A percentile compares a stretch with the other conserved stretches of the same genome.
phyloP scores from a whole-genome alignment of 2,329 filamentous ascomycete genomes.

The Fusarium concolor region DNA sequence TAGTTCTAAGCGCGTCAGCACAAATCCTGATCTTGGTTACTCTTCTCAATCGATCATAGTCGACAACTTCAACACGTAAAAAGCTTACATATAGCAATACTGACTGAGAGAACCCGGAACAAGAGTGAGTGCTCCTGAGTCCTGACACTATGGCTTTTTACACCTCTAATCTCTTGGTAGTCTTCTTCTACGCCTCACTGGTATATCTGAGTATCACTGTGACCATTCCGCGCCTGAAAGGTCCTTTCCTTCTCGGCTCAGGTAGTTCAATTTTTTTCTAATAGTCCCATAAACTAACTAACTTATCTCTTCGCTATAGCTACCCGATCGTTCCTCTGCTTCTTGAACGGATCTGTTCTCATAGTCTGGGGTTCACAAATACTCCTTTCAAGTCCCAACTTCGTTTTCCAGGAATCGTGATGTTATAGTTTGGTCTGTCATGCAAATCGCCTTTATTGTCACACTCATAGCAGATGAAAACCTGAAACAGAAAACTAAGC shows the following conservation, averaged over 20 bases:
- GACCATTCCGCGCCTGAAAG: neutral
- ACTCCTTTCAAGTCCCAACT: neutral
- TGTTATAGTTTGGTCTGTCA: neutral
- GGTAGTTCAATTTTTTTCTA: neutral
- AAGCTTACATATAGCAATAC: rapidly evolving
- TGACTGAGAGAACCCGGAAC: neutral
- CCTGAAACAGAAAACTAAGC: neutral
- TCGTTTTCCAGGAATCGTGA: neutral
- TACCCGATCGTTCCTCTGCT: neutral
- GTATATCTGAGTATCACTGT: neutral
- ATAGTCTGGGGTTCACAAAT: neutral
- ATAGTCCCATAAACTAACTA: neutral
- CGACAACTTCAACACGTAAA: neutral
- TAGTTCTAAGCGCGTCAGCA: too few relatives aligned
- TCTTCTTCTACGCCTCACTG: neutral
- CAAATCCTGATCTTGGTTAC: neutral
- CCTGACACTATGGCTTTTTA: too few relatives aligned
- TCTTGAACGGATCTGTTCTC: neutral
- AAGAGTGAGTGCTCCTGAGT: neutral
- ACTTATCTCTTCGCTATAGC: neutral
- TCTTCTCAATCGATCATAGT: neutral
- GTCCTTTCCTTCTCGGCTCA: neutral
- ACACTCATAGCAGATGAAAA: neutral
- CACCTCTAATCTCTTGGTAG: neutral
- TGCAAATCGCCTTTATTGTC: neutral